These are phyloP conservation scores for Blepharisma japonicum DNA, from an alignment of 73 alveolate genomes.

Conservation along the genomic window DNA sequence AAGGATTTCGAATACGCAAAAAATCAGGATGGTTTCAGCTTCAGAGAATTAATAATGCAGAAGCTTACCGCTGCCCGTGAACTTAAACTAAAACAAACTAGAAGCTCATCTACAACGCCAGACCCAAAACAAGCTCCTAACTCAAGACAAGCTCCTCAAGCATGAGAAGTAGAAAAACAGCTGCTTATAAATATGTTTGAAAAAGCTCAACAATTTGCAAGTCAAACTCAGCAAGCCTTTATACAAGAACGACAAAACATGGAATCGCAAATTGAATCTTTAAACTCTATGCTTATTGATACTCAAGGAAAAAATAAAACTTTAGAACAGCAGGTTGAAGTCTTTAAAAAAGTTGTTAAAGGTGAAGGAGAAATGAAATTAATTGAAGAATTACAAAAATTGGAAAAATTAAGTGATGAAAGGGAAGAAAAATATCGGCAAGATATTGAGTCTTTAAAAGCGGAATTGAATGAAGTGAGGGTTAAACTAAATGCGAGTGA, in stretches of 20 bases:
- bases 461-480: background rate
- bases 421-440: background rate
- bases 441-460: background rate
- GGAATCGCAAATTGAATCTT: background rate
- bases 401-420: background rate
- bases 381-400: background rate
- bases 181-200: background rate
- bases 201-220: slow-evolving; percentile 4
- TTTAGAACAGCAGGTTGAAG: background rate
- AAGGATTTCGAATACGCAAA: too few species aligned
- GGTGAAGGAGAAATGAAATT: background rate
- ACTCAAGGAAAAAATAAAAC: background rate
- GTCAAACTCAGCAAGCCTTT: background rate
- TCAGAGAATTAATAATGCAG: slow-evolving; percentile 12
- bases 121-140: background rate
- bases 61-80: slow-evolving; percentile 21
- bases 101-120: slow-evolving; percentile 13
- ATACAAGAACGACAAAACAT: background rate
- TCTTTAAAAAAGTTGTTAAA: background rate
- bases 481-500: background rate
- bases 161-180: slow-evolving; percentile 1
- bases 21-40: background rate
- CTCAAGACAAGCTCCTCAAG: background rate
- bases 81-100: background rate
- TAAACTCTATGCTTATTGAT: background rate